phyloP scores from a whole-genome alignment of 1,139 yeast genomes.

The Hyphopichia buzzinii region DNA sequence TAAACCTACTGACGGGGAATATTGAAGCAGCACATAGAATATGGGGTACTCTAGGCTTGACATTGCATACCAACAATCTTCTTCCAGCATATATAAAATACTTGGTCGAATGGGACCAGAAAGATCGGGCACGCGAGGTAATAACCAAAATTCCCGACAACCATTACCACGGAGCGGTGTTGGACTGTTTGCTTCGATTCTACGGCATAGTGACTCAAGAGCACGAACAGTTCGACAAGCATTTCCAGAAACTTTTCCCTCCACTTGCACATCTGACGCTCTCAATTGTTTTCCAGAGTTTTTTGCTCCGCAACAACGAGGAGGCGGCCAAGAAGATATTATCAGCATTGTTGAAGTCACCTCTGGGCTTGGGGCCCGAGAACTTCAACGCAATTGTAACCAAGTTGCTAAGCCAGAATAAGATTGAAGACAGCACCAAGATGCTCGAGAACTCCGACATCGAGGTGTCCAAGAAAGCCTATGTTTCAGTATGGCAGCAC shows the following conservation, averaged over 20 bases:
- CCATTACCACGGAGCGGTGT: neutral
- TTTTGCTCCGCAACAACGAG: constrained; percentile 25
- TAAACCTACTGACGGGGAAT: constrained; percentile 11
- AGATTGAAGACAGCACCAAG: constrained; percentile 20
- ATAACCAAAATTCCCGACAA: neutral
- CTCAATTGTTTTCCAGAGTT: constrained; percentile 33
- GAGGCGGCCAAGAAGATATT: constrained; percentile 29
- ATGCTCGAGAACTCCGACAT: constrained; percentile 21
- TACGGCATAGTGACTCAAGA: constrained; percentile 12
- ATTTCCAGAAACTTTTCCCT: constrained; percentile 20
- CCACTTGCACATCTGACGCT: constrained; percentile 34
- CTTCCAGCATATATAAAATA: neutral
- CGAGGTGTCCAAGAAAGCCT: constrained; percentile 24
- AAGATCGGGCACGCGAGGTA: neutral
- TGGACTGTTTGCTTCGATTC: constrained; percentile 5
- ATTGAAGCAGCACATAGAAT: constrained; percentile 8
- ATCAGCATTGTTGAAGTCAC: constrained; percentile 28
- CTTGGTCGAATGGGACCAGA: neutral
- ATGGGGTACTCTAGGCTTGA: constrained; percentile 6
- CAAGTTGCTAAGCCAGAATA: constrained; percentile 24
- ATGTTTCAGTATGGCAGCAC: constrained; percentile 20
- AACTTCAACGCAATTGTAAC: constrained; percentile 30
- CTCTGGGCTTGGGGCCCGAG: constrained; percentile 19
- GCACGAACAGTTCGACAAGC: constrained; percentile 14
- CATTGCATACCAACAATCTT: neutral